These are phyloP conservation scores for Penicillium pancosmium DNA, from an alignment of 495 filamentous ascomycete genomes.

Conservation along the genomic window DNA sequence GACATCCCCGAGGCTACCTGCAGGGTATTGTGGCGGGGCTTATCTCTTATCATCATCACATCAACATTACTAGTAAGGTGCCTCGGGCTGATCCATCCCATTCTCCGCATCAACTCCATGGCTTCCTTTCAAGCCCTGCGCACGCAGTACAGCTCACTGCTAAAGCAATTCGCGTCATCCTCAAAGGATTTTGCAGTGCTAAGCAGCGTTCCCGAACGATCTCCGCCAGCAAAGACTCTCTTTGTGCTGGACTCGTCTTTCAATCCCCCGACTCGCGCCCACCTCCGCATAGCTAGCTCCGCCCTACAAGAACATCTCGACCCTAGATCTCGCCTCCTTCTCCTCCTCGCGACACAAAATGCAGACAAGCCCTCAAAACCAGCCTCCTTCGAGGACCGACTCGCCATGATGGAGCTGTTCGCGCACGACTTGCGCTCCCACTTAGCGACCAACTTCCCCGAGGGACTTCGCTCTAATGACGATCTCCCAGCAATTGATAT, in stretches of 20 bases:
- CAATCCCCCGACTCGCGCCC: slow-evolving; percentile 89
- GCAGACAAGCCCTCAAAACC: slow-evolving; percentile 90
- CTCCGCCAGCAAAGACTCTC: slow-evolving; percentile 50
- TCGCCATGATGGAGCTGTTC: slow-evolving; percentile 86
- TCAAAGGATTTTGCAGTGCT: slow-evolving; percentile 60
- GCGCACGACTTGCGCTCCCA: slow-evolving; percentile 60
- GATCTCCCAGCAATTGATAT: slow-evolving; percentile 65
- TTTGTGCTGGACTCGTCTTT: slow-evolving; percentile 94
- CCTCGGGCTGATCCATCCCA: background rate
- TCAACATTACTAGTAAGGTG: background rate
- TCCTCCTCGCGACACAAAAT: slow-evolving; percentile 88
- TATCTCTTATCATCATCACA: background rate
- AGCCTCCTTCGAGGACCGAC: slow-evolving; percentile 75
- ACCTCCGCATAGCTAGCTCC: slow-evolving; percentile 72
- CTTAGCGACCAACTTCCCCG: slow-evolving; percentile 22
- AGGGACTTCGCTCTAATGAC: slow-evolving; percentile 10
- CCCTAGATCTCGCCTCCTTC: slow-evolving; percentile 60
- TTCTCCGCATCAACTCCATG: slow-evolving; percentile 17
- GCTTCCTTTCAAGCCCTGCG: slow-evolving; percentile 45
- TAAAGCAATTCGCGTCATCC: slow-evolving; percentile 61
- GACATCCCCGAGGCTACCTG: too few relatives aligned
- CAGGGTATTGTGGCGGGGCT: too few relatives aligned
- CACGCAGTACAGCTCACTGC: slow-evolving; percentile 42
- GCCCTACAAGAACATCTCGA: slow-evolving; percentile 53
- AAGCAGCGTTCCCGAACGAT: slow-evolving; percentile 48